phyloP scores from a whole-genome alignment of 2,329 filamentous ascomycete species.

The Coleophoma cylindrospora region DNA sequence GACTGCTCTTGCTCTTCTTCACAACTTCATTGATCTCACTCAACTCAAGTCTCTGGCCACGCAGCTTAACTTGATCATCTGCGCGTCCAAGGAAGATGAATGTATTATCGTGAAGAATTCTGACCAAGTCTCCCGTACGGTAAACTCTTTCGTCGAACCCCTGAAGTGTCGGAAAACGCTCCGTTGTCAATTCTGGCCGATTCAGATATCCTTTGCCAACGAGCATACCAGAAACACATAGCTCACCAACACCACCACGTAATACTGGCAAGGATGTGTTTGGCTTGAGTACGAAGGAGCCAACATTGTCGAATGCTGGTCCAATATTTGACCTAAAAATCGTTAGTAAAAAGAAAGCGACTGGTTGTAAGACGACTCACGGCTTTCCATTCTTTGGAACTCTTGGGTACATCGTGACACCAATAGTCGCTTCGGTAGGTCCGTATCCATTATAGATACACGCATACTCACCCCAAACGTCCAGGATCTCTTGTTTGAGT shows the following conservation, averaged over 20 bases:
- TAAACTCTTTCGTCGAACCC: slow-evolving; percentile 63
- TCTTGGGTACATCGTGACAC: slow-evolving; percentile 82
- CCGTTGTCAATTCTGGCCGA: slow-evolving; percentile 67
- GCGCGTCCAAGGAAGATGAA: slow-evolving; percentile 85
- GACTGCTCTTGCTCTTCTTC: slow-evolving; percentile 48
- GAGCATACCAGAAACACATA: slow-evolving; percentile 81
- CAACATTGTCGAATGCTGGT: slow-evolving; percentile 80
- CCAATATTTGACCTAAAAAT: slow-evolving; percentile 68
- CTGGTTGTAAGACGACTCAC: neutral
- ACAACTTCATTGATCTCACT: slow-evolving; percentile 88
- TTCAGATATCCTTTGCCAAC: slow-evolving; percentile 90
- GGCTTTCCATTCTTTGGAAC: slow-evolving; percentile 74
- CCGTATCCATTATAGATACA: slow-evolving; percentile 93
- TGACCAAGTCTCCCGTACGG: slow-evolving; percentile 82
- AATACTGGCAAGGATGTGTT: slow-evolving; percentile 67
- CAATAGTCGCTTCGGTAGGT: slow-evolving; percentile 89
- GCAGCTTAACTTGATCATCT: slow-evolving; percentile 88
- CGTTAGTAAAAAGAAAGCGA: neutral
- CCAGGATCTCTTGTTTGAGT: slow-evolving; percentile 82
- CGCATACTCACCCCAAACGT: slow-evolving; percentile 72
- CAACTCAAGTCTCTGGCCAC: slow-evolving; percentile 84
- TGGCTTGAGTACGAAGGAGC: slow-evolving; percentile 70
- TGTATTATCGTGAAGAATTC: slow-evolving; percentile 72
- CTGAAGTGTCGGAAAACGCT: slow-evolving; percentile 66
- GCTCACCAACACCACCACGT: slow-evolving; percentile 75